phyloP scores from a whole-genome alignment of 768 basidiomycete species.

The Lyophyllum decastes region DNA sequence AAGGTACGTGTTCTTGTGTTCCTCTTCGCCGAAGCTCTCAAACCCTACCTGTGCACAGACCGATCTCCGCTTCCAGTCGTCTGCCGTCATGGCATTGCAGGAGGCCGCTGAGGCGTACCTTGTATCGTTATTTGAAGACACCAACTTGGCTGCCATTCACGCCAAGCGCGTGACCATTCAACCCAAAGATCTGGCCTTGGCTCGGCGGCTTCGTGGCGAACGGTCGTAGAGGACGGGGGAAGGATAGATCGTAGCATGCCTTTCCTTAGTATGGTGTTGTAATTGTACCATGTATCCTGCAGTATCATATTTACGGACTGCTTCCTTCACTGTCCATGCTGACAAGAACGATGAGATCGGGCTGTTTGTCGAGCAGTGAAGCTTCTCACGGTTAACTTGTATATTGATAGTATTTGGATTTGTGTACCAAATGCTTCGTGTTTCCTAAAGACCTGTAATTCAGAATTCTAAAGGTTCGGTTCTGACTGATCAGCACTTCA shows the following conservation, averaged over 20 bases:
- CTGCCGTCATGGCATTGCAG: conserved; percentile 68
- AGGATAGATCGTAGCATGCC: not conserved
- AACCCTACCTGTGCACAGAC: conserved; percentile 38
- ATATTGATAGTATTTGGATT: conserved; percentile 14
- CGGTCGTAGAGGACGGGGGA: conserved; percentile 26
- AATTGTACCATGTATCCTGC: conserved; percentile 6
- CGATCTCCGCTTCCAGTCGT: conserved; percentile 77
- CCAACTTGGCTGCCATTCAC: conserved; percentile 63
- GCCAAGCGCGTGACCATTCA: conserved; percentile 62
- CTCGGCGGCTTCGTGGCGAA: conserved; percentile 36
- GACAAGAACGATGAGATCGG: too few relatives aligned
- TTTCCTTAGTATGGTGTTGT: not conserved
- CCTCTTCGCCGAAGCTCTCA: not conserved
- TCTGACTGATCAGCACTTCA: not conserved
- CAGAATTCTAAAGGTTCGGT: not conserved
- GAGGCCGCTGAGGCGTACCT: conserved; percentile 72
- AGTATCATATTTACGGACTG: conserved; percentile 4
- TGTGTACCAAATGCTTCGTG: conserved; percentile 8
- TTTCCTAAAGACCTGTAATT: too few relatives aligned
- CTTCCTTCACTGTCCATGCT: not conserved
- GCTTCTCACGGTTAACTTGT: not conserved
- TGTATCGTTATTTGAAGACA: conserved; percentile 72
- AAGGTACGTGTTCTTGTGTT: conserved; percentile 42
- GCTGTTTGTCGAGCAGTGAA: too few relatives aligned
- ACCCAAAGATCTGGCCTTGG: conserved; percentile 64